Evolutionary conservation across 1,284 basidiomycete species (phyloP).

Genomic region (Exobasidium rhododendri): DNA sequence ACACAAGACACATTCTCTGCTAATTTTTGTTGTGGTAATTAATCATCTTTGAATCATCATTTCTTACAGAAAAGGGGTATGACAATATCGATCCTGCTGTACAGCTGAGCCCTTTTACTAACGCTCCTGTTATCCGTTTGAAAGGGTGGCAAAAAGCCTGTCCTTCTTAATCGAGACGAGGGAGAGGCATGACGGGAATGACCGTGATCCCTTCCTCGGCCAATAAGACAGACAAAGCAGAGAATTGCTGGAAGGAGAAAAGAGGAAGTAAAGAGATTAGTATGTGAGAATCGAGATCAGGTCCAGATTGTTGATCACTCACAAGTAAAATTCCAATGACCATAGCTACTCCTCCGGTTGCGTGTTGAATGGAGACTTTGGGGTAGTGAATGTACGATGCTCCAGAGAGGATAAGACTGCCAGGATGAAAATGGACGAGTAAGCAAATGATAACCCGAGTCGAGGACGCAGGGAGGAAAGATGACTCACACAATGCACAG

Average conservation of each 20-base stretch:
- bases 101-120: no score
- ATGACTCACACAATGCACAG: conserved; percentile 26
- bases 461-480: conserved; percentile 19
- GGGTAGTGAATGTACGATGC: conserved; percentile 23
- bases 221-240: conserved; percentile 27
- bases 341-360: conserved; percentile 30
- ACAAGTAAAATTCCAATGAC: conserved; percentile 23
- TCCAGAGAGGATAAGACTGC: conserved; percentile 23
- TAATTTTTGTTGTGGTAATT: no score
- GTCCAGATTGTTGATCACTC: no score
- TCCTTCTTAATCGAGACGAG: conserved; percentile 23
- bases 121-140: no score
- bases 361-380: conserved; percentile 19
- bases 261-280: no score
- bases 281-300: no score
- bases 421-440: conserved; percentile 16
- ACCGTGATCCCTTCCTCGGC: conserved; percentile 32
- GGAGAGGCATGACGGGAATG: conserved; percentile 35
- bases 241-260: conserved; percentile 30
- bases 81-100: no score
- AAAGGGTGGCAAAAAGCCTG: no score
- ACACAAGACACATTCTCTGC: no score
- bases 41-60: no score
- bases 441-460: not conserved
- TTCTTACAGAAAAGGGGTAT: no score